A percentile compares a stretch with the other conserved stretches of the same genome.
Conservation (phyloP, 2,329 filamentous ascomycete genomes). For the Epichloe coenophiala region DNA sequence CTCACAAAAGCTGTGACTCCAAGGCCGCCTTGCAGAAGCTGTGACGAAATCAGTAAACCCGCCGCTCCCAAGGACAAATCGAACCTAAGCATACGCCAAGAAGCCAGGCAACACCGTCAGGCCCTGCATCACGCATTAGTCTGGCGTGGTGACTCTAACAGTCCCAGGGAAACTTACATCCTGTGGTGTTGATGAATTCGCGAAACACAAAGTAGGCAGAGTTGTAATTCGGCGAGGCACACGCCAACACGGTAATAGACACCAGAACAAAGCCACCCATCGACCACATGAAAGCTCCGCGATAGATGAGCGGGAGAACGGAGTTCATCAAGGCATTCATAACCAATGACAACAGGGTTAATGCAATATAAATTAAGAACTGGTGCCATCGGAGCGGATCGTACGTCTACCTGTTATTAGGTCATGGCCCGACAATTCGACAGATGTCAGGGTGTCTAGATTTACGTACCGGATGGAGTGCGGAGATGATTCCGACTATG, state of each 20-base stretch:
- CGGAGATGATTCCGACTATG: conserved; percentile 49
- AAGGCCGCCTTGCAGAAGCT: conserved; percentile 19
- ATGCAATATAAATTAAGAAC: conserved; percentile 38
- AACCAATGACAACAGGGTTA: conserved; percentile 15
- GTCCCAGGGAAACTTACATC: conserved; percentile 9
- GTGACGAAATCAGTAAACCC: too few species aligned
- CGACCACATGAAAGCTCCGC: conserved; percentile 55
- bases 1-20: conserved; percentile 13
- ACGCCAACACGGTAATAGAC: conserved; percentile 53
- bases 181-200: conserved; percentile 18
- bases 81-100: conserved; percentile 11
- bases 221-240: conserved; percentile 46
- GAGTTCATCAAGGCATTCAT: conserved; percentile 20
- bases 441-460: neutral
- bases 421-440: neutral
- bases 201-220: conserved; percentile 18
- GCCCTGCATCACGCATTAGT: conserved; percentile 9
- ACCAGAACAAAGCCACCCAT: conserved; percentile 54
- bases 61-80: neutral
- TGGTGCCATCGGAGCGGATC: conserved; percentile 51
- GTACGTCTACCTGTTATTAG: conserved; percentile 24
- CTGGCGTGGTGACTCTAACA: neutral
- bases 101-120: conserved; percentile 20
- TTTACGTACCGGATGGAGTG: conserved; percentile 34
- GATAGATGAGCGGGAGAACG: conserved; percentile 31